phyloP scores from a whole-genome alignment of 371 early-diverging fungal species.

The Parasitella parasitica region DNA sequence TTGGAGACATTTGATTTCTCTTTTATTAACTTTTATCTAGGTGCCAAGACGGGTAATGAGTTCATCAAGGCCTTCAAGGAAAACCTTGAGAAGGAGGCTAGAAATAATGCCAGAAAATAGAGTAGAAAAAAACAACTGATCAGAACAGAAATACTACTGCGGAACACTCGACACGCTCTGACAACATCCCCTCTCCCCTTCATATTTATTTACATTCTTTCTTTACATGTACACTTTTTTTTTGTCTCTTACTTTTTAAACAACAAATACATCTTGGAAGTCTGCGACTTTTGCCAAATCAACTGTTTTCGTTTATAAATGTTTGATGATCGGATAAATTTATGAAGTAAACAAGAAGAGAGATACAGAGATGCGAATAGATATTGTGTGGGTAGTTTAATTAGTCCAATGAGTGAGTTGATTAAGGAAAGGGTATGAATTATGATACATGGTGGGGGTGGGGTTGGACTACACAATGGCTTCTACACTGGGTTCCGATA shows the following conservation, averaged over 20 bases:
- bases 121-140: background rate
- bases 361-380: background rate
- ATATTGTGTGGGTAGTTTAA: background rate
- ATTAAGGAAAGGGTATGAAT: background rate
- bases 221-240: background rate
- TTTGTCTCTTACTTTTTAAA: background rate
- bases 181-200: background rate
- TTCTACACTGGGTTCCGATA: slow-evolving; percentile 35
- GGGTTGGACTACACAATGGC: slow-evolving; percentile 1
- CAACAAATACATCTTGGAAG: background rate
- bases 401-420: background rate
- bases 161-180: background rate
- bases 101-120: slow-evolving; percentile 30
- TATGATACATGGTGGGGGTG: background rate
- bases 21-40: slow-evolving; percentile 5
- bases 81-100: slow-evolving; percentile 50
- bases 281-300: background rate
- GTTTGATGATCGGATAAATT: background rate
- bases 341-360: too few species aligned
- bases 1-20: background rate
- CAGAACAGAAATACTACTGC: background rate
- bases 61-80: slow-evolving; percentile 53
- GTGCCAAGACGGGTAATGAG: slow-evolving; percentile 30
- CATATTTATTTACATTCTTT: background rate
- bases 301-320: background rate